phyloP scores from a whole-genome alignment of 208 protist species.

The Trypanosoma caninum region DNA sequence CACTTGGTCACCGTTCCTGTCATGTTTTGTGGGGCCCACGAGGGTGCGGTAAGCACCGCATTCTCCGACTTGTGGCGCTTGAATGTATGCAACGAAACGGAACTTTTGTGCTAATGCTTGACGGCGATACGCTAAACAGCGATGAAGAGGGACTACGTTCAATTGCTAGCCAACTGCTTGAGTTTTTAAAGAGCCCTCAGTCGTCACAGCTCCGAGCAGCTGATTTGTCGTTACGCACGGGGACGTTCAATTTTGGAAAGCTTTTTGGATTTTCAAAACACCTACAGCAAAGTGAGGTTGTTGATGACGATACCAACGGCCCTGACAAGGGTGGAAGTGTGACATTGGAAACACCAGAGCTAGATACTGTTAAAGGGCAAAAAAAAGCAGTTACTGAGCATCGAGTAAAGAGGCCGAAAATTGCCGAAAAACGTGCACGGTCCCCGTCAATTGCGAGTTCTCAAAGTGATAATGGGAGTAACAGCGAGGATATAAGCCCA shows the following conservation, averaged over 20 bases:
- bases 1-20: constrained; percentile 71
- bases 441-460: background rate
- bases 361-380: background rate
- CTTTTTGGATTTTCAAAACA: constrained; percentile 65
- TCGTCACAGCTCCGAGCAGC: constrained; percentile 40
- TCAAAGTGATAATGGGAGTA: constrained; percentile 4
- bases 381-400: background rate
- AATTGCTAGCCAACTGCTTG: constrained; percentile 64
- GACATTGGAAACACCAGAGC: background rate
- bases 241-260: constrained; percentile 73
- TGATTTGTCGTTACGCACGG: constrained; percentile 53
- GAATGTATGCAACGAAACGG: constrained; percentile 42
- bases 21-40: constrained; percentile 73
- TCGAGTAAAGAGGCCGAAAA: background rate
- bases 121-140: constrained; percentile 58
- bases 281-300: constrained; percentile 11
- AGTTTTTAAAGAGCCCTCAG: constrained; percentile 55
- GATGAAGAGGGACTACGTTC: constrained; percentile 58
- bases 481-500: constrained; percentile 15
- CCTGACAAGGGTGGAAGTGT: background rate
- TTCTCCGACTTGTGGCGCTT: constrained; percentile 58
- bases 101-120: constrained; percentile 64
- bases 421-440: background rate
- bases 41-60: constrained; percentile 68
- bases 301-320: constrained; percentile 3